Evolutionary conservation across 495 filamentous ascomycete genomes (phyloP), one percentile per base, ranked within the genome.

Genomic region (Aspergillus diversus): DNA sequence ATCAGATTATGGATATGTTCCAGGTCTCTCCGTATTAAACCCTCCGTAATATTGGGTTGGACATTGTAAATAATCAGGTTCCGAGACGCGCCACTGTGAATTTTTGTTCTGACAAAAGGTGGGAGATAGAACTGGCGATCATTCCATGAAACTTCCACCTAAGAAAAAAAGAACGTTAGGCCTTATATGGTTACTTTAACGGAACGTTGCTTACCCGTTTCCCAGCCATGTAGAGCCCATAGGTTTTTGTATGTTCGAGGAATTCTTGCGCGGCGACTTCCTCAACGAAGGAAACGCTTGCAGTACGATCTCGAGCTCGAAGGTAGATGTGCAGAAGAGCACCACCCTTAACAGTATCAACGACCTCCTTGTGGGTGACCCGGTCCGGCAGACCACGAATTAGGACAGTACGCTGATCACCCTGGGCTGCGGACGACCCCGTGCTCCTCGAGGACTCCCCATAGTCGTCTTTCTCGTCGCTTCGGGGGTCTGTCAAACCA

Each of bases 1-100:
- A 89, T 80, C 9, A 94, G 78, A 66, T 91, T 91, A 71, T 93
- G 85, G 64, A 96, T 93, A 69, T 95, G 92, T 15, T 94, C 89
- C 47, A 94, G 75, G 66, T 96, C 89, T 5, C 89, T 84, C 3
- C 90, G 86, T 49, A 96, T 84, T 5, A 77, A 69, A 4, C 80
- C 75, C 59, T 89, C 88, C 0, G 87, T 92, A 61, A 92, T 81
- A 55, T 77, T 82, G 34, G 75, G 71, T 49, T 82, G 77, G 32
- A 82, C 83, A 7, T 83, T 83, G 64, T 79, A 82, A 50, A 96
- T 80, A 39, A 92, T 74, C 27, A 96, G 72, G 67, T 93, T 93
- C 57, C 92, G 87, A 48, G 86, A 89, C n/a, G 89, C 90, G n/a
- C 92, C 92, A 43, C 76, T 81, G 46, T 77, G 75, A 49, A 92